Conservation (phyloP, 345 rosid species). For the Eucalyptus fibrosa region DNA sequence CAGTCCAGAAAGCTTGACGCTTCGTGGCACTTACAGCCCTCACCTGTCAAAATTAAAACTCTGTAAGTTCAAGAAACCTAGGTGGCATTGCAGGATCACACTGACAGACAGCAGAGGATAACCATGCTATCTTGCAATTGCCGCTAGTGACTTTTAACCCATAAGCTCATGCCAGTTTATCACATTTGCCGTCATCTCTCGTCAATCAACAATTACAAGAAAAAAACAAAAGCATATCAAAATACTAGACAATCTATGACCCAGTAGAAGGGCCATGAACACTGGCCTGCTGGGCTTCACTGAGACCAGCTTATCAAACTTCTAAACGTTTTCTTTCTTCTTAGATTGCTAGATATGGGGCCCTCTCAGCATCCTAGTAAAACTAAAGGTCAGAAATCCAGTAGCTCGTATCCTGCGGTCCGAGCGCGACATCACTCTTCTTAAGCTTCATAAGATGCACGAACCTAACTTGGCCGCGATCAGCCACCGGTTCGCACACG, state of each 20-base stretch:
- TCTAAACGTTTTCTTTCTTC: not conserved
- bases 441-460: not conserved
- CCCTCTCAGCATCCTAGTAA: not conserved
- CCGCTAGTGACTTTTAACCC: not conserved
- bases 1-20: not conserved
- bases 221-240: not conserved
- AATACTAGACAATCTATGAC: not conserved
- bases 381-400: not conserved
- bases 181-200: accelerated
- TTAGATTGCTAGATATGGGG: not conserved
- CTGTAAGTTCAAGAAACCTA: not conserved
- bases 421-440: not conserved
- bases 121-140: not conserved
- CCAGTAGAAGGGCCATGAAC: not conserved
- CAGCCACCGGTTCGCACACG: not conserved
- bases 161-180: not conserved
- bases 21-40: not conserved
- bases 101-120: not conserved
- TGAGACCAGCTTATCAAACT: not conserved
- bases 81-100: not conserved
- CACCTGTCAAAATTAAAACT: not conserved
- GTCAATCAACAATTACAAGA: not conserved
- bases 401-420: not conserved
- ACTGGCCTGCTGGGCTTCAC: not conserved
- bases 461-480: not conserved